Evolutionary conservation across 192 early-diverging fungal genomes (phyloP).

Genomic region (Coemansia umbellata): DNA sequence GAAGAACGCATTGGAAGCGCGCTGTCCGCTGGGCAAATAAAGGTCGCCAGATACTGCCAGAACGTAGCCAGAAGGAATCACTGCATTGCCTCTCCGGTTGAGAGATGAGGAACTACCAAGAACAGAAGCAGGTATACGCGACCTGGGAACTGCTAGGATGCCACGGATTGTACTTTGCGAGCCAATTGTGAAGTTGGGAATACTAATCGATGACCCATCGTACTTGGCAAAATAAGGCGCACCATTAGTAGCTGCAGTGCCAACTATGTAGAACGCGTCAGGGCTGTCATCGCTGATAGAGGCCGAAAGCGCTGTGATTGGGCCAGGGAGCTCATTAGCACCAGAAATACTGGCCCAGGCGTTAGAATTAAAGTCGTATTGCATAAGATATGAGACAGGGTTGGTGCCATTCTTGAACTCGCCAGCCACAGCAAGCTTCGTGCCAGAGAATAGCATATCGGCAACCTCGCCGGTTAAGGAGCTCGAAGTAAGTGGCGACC

Average conservation of each 20-base stretch:
- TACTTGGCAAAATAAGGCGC: constrained; percentile 55
- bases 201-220: constrained; percentile 43
- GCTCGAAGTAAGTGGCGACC: constrained; percentile 42
- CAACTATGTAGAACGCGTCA: constrained; percentile 32
- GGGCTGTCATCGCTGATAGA: constrained; percentile 17
- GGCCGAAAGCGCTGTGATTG: constrained; percentile 46
- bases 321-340: constrained; percentile 50
- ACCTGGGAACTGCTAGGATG: constrained; percentile 26
- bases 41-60: constrained; percentile 42
- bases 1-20: constrained; percentile 44
- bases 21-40: constrained; percentile 19
- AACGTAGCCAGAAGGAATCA: constrained; percentile 34
- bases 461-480: constrained; percentile 32
- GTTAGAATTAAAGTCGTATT: constrained; percentile 49
- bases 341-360: constrained; percentile 49
- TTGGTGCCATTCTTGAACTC: constrained; percentile 54
- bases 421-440: constrained; percentile 51
- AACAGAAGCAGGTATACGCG: constrained; percentile 39
- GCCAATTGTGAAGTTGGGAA: constrained; percentile 27
- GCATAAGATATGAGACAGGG: constrained; percentile 37
- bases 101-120: constrained; percentile 16
- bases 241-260: constrained; percentile 11
- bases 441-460: constrained; percentile 42
- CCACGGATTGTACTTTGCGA: constrained; percentile 24
- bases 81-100: constrained; percentile 15